Base-by-base conservation (phyloP, 73 alveolate genomes). In the Paramecium biaurelia region DNA sequence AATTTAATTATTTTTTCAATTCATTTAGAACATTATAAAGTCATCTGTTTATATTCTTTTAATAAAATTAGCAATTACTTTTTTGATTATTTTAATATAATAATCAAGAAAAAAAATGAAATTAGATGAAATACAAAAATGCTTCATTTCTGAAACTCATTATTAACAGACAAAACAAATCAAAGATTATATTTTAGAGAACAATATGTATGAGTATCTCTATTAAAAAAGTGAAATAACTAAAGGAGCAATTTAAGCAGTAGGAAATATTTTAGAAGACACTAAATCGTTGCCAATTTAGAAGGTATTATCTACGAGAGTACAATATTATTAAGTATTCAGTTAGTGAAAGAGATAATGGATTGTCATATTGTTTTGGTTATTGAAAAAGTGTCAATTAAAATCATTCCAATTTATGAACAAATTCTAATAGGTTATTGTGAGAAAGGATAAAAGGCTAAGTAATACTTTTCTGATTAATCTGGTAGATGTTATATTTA, bases 341-440 rank as follows among this genome's bases (percentile, higher is more conserved):
- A 79, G 90, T 79, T 79, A 47, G 72, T 79, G n/a, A 79, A 79
- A 79, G 90, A 79, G 12, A 30, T 79, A 42, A 79, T 79, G 90
- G 90, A 79, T 47, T 24, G 1, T 23, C 90, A 79, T 47, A 9
- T 43, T 23, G 15, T 56, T 11, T 12, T 20, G 15, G 74, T 79
- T 8, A 34, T 79, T 20, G 37, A 79, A 32, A 79, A 24, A 34
- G 74, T 79, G 12, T n/a, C n/a, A 79, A 34, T 24, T 79, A 24
- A 79, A 79, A 38, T 74, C 57, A 32, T 74, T 41, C 58, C 87
- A 14, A 37, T 37, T 28, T 37, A 28, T 34, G 87, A 74, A 18
- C 32, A 32, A 21, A 74, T 34, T 32, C 84, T 63, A 30, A 26
- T 63, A 15, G 34, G 57, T 37, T 43, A 30, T 20, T 43, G 18